A percentile compares a stretch with the other conserved stretches of the same genome.
Conservation (phyloP, 2,329 filamentous ascomycete species). For the Paecilomyces fulvus region DNA sequence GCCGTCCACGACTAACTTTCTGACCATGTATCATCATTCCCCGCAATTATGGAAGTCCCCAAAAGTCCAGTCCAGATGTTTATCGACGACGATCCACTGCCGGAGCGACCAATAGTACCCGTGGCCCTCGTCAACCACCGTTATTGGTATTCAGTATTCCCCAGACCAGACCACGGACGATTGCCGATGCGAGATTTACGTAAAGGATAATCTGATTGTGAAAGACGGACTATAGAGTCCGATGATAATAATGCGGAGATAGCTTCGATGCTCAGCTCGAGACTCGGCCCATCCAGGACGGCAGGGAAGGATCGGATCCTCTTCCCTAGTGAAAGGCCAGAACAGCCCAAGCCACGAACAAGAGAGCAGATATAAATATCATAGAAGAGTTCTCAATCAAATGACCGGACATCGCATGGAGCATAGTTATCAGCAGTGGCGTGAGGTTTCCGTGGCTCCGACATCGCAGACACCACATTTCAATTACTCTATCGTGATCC, state of each 20-base stretch:
- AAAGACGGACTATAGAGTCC: not conserved
- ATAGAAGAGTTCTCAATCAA: not conserved
- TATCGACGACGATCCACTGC: not conserved
- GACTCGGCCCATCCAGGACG: not conserved
- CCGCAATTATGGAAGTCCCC: not conserved
- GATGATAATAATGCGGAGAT: slow-evolving; percentile 2
- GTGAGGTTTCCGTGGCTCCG: not conserved
- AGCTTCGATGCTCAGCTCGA: not conserved
- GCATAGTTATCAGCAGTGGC: not conserved
- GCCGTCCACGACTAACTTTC: not conserved
- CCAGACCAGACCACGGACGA: not conserved
- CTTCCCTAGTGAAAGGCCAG: not conserved
- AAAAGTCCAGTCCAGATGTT: not conserved
- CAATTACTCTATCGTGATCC: not conserved
- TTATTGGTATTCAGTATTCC: not conserved
- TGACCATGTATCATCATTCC: not conserved
- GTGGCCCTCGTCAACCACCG: not conserved
- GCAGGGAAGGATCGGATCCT: not conserved
- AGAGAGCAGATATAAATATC: not conserved
- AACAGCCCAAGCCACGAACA: not conserved
- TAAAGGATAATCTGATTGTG: not conserved
- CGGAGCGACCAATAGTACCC: not conserved
- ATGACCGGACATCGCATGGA: not conserved
- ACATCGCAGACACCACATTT: not conserved
- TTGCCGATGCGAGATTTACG: not conserved